Conservation (phyloP, 257 asterid species). For the Solanum bukasovii region DNA sequence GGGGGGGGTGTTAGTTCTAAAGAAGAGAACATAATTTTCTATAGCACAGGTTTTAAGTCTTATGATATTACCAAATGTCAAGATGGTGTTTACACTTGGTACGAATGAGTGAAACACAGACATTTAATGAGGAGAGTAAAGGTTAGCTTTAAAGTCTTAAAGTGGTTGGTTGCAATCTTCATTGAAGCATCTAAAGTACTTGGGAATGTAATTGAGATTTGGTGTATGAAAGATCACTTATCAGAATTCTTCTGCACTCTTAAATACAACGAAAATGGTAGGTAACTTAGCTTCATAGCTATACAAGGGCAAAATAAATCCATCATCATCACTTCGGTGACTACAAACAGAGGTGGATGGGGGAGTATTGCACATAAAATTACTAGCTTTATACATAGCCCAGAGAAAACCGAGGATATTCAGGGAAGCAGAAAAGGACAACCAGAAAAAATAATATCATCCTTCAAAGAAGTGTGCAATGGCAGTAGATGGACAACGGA, state of each 20-base stretch:
- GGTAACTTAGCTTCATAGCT: background rate
- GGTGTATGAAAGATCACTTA: background rate
- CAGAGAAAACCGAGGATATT: background rate
- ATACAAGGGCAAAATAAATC: background rate
- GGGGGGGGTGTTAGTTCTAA: background rate
- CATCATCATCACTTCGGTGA: background rate
- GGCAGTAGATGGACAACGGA: background rate
- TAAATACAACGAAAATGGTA: background rate
- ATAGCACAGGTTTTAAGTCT: background rate
- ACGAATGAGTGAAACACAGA: background rate
- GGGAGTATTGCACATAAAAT: background rate
- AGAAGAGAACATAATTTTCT: background rate
- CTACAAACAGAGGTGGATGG: background rate
- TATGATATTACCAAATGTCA: background rate
- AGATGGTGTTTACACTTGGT: background rate
- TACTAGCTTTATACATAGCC: background rate
- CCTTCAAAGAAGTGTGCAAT: background rate
- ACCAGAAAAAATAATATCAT: background rate
- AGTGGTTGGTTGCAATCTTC: background rate
- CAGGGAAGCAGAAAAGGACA: background rate
- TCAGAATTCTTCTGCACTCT: background rate
- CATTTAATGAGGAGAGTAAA: background rate
- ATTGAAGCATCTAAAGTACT: background rate
- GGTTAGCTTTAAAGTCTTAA: background rate
- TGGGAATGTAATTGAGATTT: background rate